phyloP scores from a whole-genome alignment of 768 basidiomycete genomes.

The Tylopilus balloui region DNA sequence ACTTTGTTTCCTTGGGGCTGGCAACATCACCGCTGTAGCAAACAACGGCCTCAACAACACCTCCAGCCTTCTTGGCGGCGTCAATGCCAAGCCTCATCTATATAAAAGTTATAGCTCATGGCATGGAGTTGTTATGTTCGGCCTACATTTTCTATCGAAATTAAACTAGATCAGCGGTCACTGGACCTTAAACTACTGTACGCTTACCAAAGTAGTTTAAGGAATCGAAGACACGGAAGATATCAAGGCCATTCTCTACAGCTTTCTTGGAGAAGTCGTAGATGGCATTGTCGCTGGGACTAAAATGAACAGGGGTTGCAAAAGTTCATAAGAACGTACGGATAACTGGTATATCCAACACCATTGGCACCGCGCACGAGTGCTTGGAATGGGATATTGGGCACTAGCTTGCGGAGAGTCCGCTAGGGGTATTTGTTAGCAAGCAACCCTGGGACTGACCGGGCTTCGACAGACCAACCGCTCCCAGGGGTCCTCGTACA shows the following conservation, averaged over 20 bases:
- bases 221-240: conserved; percentile 99
- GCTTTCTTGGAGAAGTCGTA: conserved; percentile 99
- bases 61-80: conserved; percentile 98
- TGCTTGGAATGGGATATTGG: conserved; percentile 98
- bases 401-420: conserved; percentile 89
- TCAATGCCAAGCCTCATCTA: conserved; percentile 98
- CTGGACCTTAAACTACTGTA: background rate
- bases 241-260: conserved; percentile 98
- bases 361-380: conserved; percentile 98
- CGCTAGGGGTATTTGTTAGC: conserved; percentile 46
- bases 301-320: conserved; percentile 6
- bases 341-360: conserved; percentile 98
- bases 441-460: background rate
- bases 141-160: conserved; percentile 62
- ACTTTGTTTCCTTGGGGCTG: conserved; percentile 91
- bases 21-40: conserved; percentile 99
- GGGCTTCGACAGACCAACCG: conserved; percentile 58
- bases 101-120: conserved; percentile 14
- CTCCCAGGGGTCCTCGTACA: conserved; percentile 99
- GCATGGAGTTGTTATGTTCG: background rate
- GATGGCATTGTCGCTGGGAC: conserved; percentile 86
- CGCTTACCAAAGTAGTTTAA: conserved; percentile 92
- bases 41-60: conserved; percentile 94
- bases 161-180: conserved; percentile 2
- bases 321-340: conserved; percentile 46